A percentile compares a stretch with the other conserved stretches of the same genome.
These are phyloP conservation scores for Polygonum aviculare DNA, from an alignment of 148 eudicot genomes.

Conservation along the genomic window DNA sequence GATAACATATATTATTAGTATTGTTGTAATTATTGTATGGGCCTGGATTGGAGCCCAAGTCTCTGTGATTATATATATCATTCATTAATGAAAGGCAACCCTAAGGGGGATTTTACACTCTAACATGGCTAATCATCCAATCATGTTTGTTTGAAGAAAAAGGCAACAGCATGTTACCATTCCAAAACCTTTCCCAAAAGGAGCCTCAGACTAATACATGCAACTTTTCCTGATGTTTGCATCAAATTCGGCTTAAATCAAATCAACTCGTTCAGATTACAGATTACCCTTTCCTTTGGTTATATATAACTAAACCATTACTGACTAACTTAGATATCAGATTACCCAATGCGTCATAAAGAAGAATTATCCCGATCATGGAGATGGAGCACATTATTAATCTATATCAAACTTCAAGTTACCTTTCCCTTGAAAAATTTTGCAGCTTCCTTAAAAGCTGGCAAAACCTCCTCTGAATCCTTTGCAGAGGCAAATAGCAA, in stretches of 20 bases:
- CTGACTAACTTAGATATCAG: not conserved
- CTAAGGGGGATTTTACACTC: too few species aligned
- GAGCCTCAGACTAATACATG: not conserved
- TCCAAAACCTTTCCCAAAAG: not conserved
- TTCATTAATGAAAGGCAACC: too few species aligned
- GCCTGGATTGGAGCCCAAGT: too few species aligned
- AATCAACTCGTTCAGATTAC: not conserved
- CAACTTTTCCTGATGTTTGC: not conserved
- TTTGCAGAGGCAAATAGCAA: slow-evolving; percentile 73
- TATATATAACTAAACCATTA: not conserved
- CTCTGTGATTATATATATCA: too few species aligned
- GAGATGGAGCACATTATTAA: not conserved
- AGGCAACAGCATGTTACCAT: not conserved
- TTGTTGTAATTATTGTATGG: too few species aligned
- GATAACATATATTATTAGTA: too few species aligned
- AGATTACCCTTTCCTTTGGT: not conserved
- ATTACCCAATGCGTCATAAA: not conserved
- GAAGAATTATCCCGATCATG: not conserved
- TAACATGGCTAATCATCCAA: not conserved
- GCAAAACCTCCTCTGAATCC: slow-evolving; percentile 53
- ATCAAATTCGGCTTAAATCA: not conserved
- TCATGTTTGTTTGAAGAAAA: not conserved
- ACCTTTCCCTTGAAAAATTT: slow-evolving; percentile 86
- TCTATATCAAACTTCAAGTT: slow-evolving; percentile 6
- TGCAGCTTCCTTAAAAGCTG: slow-evolving; percentile 75